phyloP scores from a whole-genome alignment of 148 eudicot genomes.

The Rhododendron molle region DNA sequence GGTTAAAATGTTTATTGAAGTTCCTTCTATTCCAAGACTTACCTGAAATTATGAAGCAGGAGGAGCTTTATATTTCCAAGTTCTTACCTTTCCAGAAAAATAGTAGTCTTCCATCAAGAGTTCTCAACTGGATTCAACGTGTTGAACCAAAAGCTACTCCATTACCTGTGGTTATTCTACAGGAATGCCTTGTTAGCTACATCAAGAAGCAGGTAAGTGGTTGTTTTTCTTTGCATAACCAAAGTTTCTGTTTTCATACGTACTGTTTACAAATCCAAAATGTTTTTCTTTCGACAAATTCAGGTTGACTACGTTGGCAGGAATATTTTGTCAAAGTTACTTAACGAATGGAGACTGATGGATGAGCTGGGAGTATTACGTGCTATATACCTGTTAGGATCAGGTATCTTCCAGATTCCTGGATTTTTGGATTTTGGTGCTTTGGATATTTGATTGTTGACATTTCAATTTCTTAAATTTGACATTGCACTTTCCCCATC shows the following conservation, averaged over 20 bases:
- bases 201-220: slow-evolving; percentile 75
- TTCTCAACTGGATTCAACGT: slow-evolving; percentile 67
- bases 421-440: not conserved
- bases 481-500: slow-evolving; percentile 15
- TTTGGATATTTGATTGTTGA: not conserved
- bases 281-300: slow-evolving; percentile 11
- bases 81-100: slow-evolving; percentile 80
- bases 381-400: slow-evolving; percentile 86
- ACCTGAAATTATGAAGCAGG: slow-evolving; percentile 47
- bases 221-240: not conserved
- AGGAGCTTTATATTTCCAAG: slow-evolving; percentile 68
- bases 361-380: slow-evolving; percentile 91
- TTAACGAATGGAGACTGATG: slow-evolving; percentile 87
- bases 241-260: not conserved
- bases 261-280: not conserved
- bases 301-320: slow-evolving; percentile 85
- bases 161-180: slow-evolving; percentile 71
- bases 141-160: slow-evolving; percentile 65
- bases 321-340: slow-evolving; percentile 75
- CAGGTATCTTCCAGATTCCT: slow-evolving; percentile 50
- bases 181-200: slow-evolving; percentile 79
- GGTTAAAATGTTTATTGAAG: slow-evolving; percentile 9
- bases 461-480: slow-evolving; percentile 7
- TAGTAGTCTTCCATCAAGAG: slow-evolving; percentile 72
- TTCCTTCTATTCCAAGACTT: slow-evolving; percentile 6